Evolutionary conservation across 306 rosid species (phyloP), one percentile per base, ranked within the genome.

Genomic region (Ziziphus jujuba): DNA sequence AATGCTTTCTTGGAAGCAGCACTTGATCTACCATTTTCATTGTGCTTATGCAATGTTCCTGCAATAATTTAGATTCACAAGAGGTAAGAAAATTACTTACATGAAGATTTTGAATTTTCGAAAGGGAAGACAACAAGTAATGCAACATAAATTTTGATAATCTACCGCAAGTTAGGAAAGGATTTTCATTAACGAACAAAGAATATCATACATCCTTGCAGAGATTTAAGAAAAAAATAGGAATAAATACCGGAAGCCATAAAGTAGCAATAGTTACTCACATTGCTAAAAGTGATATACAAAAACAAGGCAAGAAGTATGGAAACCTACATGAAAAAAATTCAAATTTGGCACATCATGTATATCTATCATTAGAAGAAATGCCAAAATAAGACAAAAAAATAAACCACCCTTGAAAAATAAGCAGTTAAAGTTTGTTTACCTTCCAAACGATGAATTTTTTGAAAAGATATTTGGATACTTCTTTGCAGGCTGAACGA

Each of bases 11-110:
- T 34, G 21, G 61, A 59, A 25, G 76, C 66, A 61, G 56, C 65
- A 28, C 67, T 25, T 22, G 75, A 73, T 56, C 52, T 82, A 43
- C 34, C 35, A 34, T 66, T 60, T 28, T 11, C 63, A 6, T 64
- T 16, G 51, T 86, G 96, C 51, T 34, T 86, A 76, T 92, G 98
- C 66, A 92, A 78, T 59, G 97, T 89, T 92, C 98, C 98, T 90
- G 77, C 63, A 75, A 5, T 22, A 50, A 40, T 40, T 67, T 25
- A 56, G 59, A 58, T 20, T 48, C n/a, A 59, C 35, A 50, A 9
- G 2, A 48, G 12, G 23, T 40, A 10, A 7, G 12, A 40, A 10
- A 40, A 8, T 8, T 38, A 38, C 6, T 10, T 6, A 0, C 45
- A 10, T 40, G 11, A 7, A 7, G 11, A 38, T 7, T 28, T 28